A percentile compares a stretch with the other conserved stretches of the same genome.
Conservation (phyloP, 352 stramenopile species). For the Globisporangium spiculum region DNA sequence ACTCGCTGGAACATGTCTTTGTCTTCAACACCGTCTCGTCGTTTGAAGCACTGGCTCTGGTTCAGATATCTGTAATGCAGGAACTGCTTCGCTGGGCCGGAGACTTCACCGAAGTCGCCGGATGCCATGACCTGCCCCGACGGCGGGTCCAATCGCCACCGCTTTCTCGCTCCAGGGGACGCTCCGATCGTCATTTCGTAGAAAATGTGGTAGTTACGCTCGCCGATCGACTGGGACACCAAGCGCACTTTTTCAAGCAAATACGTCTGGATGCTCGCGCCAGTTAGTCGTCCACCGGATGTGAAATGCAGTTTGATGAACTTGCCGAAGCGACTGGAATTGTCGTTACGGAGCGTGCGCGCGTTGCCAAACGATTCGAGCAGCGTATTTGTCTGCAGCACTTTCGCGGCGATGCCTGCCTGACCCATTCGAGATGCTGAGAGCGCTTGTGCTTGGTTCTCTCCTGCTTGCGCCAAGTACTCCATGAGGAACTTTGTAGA, state of each 20-base stretch:
- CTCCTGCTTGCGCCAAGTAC: constrained; percentile 78
- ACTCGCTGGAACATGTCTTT: constrained; percentile 77
- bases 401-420: constrained; percentile 76
- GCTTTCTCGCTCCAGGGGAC: constrained; percentile 40
- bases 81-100: constrained; percentile 48
- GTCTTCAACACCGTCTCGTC: constrained; percentile 74
- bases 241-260: constrained; percentile 93
- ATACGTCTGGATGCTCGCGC: constrained; percentile 91
- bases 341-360: constrained; percentile 86
- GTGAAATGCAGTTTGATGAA: constrained; percentile 92
- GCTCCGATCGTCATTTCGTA: constrained; percentile 79
- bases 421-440: constrained; percentile 21
- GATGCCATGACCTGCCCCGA: constrained; percentile 29
- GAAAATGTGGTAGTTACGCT: constrained; percentile 88
- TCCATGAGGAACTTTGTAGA: constrained; percentile 89
- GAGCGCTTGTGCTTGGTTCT: constrained; percentile 63
- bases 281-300: constrained; percentile 60
- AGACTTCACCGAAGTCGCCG: constrained; percentile 43
- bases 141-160: constrained; percentile 67
- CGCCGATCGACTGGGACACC: constrained; percentile 75
- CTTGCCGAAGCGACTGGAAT: constrained; percentile 91
- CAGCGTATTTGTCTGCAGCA: constrained; percentile 89
- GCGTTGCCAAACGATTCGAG: constrained; percentile 90
- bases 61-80: constrained; percentile 81
- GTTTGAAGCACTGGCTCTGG: constrained; percentile 83